Conservation (phyloP, 306 rosid genomes). For the Oxytropis ochrocephala region DNA sequence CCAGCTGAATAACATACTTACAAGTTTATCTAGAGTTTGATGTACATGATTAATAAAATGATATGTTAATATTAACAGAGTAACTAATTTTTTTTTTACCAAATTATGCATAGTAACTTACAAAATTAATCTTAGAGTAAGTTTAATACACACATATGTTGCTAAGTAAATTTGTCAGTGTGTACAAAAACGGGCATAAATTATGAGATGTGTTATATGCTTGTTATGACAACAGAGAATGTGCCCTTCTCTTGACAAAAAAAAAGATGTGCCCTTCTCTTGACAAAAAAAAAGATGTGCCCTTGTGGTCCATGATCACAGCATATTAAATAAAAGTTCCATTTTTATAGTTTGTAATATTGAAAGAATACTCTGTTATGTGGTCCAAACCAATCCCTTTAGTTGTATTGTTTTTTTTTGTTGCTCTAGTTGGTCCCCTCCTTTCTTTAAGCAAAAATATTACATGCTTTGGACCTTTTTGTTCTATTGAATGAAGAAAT, state of each 20-base stretch:
- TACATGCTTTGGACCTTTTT: background rate
- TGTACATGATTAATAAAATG: too few relatives aligned
- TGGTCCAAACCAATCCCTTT: constrained; percentile 27
- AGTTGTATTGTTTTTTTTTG: background rate
- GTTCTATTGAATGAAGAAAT: background rate
- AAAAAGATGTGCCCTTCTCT: too few relatives aligned
- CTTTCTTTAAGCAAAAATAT: constrained; percentile 1
- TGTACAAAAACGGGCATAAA: constrained; percentile 22
- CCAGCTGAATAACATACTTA: too few relatives aligned
- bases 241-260: too few relatives aligned
- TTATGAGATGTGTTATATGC: constrained; percentile 10
- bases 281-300: too few relatives aligned
- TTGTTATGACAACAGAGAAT: constrained; percentile 23
- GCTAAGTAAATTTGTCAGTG: background rate
- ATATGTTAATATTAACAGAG: too few relatives aligned
- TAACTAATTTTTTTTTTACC: too few relatives aligned
- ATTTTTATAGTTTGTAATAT: background rate
- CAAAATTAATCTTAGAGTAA: background rate
- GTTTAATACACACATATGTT: background rate
- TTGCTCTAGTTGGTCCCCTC: constrained; percentile 1
- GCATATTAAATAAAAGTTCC: background rate
- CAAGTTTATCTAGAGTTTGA: too few relatives aligned
- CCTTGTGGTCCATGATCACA: constrained; percentile 29
- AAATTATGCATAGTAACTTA: too few relatives aligned
- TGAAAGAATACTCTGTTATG: constrained; percentile 15